Base-by-base conservation (phyloP, 306 rosid species). In the Rosa rugosa region DNA sequence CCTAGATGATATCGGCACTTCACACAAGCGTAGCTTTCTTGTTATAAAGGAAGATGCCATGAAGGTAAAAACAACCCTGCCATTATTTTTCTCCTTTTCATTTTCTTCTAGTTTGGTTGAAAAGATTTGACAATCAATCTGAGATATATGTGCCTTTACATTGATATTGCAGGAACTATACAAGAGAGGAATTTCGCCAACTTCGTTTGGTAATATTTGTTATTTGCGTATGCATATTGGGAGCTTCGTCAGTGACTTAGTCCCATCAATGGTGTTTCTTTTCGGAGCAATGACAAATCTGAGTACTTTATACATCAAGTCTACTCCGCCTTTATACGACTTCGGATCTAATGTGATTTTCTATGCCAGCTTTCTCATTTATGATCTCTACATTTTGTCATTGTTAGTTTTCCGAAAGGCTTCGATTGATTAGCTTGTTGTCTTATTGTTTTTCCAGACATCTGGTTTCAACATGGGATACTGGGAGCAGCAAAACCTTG, bases 221-320 rank as follows among this genome's bases (percentile, higher is more conserved):
- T 17, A 50, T 14, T 17, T 17, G 23, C 27, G 44, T 49, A 0
- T 72, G 62, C 44, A 72, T 72, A 72, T 50, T 50, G 44, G 42
- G 25, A 72, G 62, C 25, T 72, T 49, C n/a, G 6, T 5, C 54
- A 13, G 50, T 50, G 46, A 50, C 27, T 41, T 47, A 17, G 46
- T 50, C 17, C 75, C 27, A 16, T 22, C 62, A 31, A 27, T 72
- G 45, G 75, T 31, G 13, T 27, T 25, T 50, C 62, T 72, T 27
- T 31, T 72, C 5, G 5, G 5, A 25, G 75, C 44, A 47, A 16
- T 49, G 25, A 13, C 62, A 8, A 72, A 31, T 17, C 50, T 72
- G 63, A 16, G 25, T 72, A 50, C 45, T n/a, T 45, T 50, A 17
- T 50, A 72, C 62, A 17, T 71, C 10, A 71, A 71, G 75, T 71